Conservation (phyloP, 768 basidiomycete genomes). For the Leccinum ochraceum region DNA sequence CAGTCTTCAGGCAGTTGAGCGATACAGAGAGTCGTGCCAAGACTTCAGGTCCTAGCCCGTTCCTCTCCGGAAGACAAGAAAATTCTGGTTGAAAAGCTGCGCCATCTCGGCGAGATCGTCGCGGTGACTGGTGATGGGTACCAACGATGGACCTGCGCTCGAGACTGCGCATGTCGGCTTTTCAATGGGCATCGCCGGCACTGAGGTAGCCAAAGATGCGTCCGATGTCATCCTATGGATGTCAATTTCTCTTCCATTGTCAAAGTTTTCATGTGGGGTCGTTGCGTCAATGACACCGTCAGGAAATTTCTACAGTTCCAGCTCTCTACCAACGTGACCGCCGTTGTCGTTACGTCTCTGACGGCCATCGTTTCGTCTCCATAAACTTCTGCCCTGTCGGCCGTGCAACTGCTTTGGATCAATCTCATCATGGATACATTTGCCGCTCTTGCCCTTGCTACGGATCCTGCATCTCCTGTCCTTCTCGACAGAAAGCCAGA, state of each 20-base stretch:
- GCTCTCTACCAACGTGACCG: constrained; percentile 91
- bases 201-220: constrained; percentile 98
- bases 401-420: constrained; percentile 97
- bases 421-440: constrained; percentile 99
- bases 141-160: constrained; percentile 95
- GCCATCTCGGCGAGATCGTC: constrained; percentile 84
- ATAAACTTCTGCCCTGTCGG: constrained; percentile 86
- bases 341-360: constrained; percentile 91
- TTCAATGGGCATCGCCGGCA: constrained; percentile 95
- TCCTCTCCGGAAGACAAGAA: constrained; percentile 98
- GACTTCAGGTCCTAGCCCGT: constrained; percentile 94
- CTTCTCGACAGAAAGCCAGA: constrained; percentile 91
- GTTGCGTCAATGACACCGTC: constrained; percentile 97
- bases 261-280: constrained; percentile 98
- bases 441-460: constrained; percentile 95
- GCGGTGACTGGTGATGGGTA: constrained; percentile 97
- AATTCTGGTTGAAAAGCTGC: constrained; percentile 85
- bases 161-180: constrained; percentile 97
- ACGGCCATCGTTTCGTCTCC: constrained; percentile 75
- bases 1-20: constrained; percentile 80
- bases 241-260: constrained; percentile 97
- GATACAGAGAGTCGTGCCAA: constrained; percentile 77
- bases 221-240: constrained; percentile 99
- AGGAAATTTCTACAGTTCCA: constrained; percentile 98
- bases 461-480: constrained; percentile 84